Evolutionary conservation across 202 grass and related monocot species (phyloP).

Genomic region (Bolboschoenoplectus hybrid): DNA sequence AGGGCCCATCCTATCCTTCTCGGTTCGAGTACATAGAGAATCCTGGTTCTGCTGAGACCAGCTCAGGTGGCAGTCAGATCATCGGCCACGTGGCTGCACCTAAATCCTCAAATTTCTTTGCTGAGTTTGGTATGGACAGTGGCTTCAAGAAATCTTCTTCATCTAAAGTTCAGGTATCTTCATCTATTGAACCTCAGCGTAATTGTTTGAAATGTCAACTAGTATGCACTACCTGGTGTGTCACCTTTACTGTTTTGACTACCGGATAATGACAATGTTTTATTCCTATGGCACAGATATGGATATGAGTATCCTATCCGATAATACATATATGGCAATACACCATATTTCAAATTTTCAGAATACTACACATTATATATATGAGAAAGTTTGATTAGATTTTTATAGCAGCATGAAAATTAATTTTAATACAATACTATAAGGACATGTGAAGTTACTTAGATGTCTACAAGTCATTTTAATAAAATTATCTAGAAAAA

Average conservation of each 20-base stretch:
- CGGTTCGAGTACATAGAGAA: conserved; percentile 89
- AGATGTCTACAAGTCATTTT: conserved; percentile 17
- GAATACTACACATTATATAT: neutral
- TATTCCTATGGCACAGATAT: neutral
- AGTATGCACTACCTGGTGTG: neutral
- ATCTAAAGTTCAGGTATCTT: conserved; percentile 77
- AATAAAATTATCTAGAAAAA: neutral
- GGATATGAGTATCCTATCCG: neutral
- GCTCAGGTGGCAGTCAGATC: conserved; percentile 47
- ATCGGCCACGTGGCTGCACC: conserved; percentile 82
- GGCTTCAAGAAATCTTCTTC: conserved; percentile 69
- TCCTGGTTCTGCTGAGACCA: conserved; percentile 45
- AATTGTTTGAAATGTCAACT: neutral
- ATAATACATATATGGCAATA: neutral
- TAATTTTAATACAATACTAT: neutral
- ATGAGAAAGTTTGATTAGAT: conserved; percentile 11
- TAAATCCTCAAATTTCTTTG: conserved; percentile 89
- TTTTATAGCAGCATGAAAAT: neutral
- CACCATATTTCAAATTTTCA: neutral
- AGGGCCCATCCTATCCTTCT: conserved; percentile 66
- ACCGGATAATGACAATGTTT: conserved; percentile 14
- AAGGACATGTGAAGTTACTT: neutral
- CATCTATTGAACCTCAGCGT: neutral
- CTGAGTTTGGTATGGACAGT: conserved; percentile 86
- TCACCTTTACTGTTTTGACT: neutral